phyloP scores from a whole-genome alignment of 1,139 yeast species.

The Yueomyces sp. region DNA sequence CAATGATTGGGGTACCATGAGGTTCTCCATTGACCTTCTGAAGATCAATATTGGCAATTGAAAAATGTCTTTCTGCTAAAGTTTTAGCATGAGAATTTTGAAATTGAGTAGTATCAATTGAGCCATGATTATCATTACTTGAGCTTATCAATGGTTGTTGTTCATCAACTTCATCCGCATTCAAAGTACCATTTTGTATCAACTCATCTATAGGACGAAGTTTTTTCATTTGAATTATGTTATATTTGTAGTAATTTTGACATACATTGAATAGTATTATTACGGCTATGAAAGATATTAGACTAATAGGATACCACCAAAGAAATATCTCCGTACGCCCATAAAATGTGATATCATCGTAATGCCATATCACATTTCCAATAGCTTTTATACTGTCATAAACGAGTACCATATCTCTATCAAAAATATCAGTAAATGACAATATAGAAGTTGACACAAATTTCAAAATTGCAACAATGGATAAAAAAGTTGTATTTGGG shows the following conservation, averaged over 20 bases:
- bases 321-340: constrained; percentile 17
- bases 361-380: constrained; percentile 24
- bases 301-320: constrained; percentile 10
- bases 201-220: constrained; percentile 3
- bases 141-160: constrained; percentile 8
- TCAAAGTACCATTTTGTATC: constrained; percentile 1
- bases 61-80: constrained; percentile 22
- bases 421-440: too few species aligned
- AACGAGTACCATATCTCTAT: too few species aligned
- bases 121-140: not conserved
- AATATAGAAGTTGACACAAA: too few species aligned
- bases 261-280: constrained; percentile 5
- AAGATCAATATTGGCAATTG: constrained; percentile 22
- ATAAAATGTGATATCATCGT: constrained; percentile 27
- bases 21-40: constrained; percentile 36
- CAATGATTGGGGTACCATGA: constrained; percentile 34
- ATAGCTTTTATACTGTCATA: too few species aligned
- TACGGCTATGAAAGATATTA: constrained; percentile 2
- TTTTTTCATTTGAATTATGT: constrained; percentile 5
- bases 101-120: not conserved
- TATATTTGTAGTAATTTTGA: constrained; percentile 7
- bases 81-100: constrained; percentile 5
- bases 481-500: too few species aligned
- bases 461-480: too few species aligned
- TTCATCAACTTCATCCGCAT: constrained; percentile 4